These are phyloP conservation scores for Dendrobium huoshanense DNA, from an alignment of 106 monocot genomes.

Conservation along the genomic window DNA sequence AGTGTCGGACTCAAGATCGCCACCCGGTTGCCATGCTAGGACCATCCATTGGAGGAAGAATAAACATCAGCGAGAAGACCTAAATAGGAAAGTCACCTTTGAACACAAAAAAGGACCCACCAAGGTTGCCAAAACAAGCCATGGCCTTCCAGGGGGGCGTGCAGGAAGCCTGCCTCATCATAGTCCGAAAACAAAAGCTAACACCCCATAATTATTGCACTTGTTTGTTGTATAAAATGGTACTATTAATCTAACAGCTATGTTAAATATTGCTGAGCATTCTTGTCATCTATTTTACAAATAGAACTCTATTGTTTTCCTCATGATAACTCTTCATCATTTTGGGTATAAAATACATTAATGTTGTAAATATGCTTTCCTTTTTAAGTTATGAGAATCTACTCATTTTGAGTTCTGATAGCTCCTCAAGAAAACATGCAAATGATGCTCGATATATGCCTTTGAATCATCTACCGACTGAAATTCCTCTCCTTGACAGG, in stretches of 20 bases:
- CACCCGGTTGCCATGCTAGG: too few relatives aligned
- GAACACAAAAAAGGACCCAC: too few relatives aligned
- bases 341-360: too few relatives aligned
- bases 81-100: too few relatives aligned
- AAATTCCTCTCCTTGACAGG: conserved; percentile 36
- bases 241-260: not conserved
- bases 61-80: too few relatives aligned
- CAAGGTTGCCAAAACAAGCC: too few relatives aligned
- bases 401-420: not conserved
- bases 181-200: too few relatives aligned
- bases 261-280: not conserved
- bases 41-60: too few relatives aligned
- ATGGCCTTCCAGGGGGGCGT: too few relatives aligned
- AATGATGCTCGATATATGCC: not conserved
- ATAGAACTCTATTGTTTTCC: not conserved
- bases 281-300: not conserved
- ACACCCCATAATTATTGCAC: not conserved
- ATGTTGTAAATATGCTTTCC: not conserved
- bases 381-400: not conserved
- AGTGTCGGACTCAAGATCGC: too few relatives aligned
- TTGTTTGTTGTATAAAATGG: not conserved
- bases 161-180: too few relatives aligned
- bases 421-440: not conserved
- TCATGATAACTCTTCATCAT: too few relatives aligned
- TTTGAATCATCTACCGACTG: not conserved